Evolutionary conservation across 192 early-diverging fungal species (phyloP), one percentile per base, ranked within the genome.

Genomic region (Podila verticillata): DNA sequence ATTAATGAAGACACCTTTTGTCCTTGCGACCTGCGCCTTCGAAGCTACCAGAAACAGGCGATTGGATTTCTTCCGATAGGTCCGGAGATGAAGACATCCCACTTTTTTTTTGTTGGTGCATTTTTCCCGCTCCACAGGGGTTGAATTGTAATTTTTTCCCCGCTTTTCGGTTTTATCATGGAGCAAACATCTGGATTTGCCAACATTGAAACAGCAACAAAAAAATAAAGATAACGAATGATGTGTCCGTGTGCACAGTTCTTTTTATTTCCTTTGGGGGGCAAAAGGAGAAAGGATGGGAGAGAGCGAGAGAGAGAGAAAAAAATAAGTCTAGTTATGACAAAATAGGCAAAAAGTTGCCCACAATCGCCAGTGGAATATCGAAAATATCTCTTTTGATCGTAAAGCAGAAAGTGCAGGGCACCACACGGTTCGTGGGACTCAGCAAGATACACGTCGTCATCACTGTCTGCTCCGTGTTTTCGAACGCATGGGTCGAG

Each of bases 371-470:
- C 72, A 94, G 86, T 20, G 96, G 96, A 47, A 98, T 91, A 79
- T 96, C 96, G 89, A 98, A 98, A 47, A 96, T 93, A 73, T 96
- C 96, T 48, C 95, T 84, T 78, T 96, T 96, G 85, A 98, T 96
- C 5, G 96, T 96, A 83, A 98, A 96, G 60, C 95, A 96, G 62
- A 98, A 95, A 2, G 94, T 92, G 77, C 95, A 96, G 13, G 93
- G 92, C 30, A 98, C 93, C 17, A 87, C 77, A n/a, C 84, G 73
- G 57, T 91, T 88, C 48, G 85, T 74, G 0, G 95, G 93, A 32
- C 89, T 86, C 48, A 94, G 73, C 71, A 98, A 73, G 30, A 91
- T 89, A 84, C 95, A 94, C 36, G 92, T 93, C 32, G 92, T 90
- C 90, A 97, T 93, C 62, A 95, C 92, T 7, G 91, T 87, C 64